Evolutionary conservation across 140 eudicot genomes (phyloP).

Genomic region (Anethum foeniculum): DNA sequence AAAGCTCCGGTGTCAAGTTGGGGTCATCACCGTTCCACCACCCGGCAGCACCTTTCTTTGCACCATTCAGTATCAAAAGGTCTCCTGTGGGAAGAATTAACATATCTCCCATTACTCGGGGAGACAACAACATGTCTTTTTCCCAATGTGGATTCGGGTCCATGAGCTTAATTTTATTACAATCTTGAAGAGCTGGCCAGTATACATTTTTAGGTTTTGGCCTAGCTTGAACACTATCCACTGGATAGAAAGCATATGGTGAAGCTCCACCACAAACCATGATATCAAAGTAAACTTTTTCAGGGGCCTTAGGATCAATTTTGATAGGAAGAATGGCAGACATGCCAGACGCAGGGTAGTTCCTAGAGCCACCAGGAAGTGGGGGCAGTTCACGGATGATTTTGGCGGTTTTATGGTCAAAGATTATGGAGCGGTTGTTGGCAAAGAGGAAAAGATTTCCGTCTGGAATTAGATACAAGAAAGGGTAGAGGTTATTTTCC

Average conservation of each 20-base stretch:
- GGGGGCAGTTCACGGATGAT: slow-evolving; percentile 42
- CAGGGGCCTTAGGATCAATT: slow-evolving; percentile 6
- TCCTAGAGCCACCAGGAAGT: slow-evolving; percentile 63
- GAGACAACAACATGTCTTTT: slow-evolving; percentile 64
- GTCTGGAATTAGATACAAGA: slow-evolving; percentile 60
- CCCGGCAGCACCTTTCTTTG: slow-evolving; percentile 56
- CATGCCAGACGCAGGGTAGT: slow-evolving; percentile 83
- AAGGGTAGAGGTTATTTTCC: slow-evolving; percentile 92
- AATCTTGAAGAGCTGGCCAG: slow-evolving; percentile 48
- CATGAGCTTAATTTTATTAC: slow-evolving; percentile 38
- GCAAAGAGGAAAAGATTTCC: slow-evolving; percentile 77
- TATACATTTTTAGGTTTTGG: slow-evolving; percentile 28
- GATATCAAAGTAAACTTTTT: slow-evolving; percentile 29
- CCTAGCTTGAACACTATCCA: slow-evolving; percentile 13
- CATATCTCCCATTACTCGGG: slow-evolving; percentile 72
- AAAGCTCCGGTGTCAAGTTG: slow-evolving; percentile 50
- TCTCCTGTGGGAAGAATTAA: slow-evolving; percentile 69
- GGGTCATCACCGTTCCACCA: slow-evolving; percentile 69
- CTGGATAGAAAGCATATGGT: slow-evolving; percentile 27
- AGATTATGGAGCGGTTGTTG: slow-evolving; percentile 49
- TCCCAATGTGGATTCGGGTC: slow-evolving; percentile 40
- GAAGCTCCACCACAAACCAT: slow-evolving; percentile 68
- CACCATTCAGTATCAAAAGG: slow-evolving; percentile 67
- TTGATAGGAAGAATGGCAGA: slow-evolving; percentile 61
- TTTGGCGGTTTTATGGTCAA: slow-evolving; percentile 40